phyloP scores from a whole-genome alignment of 371 early-diverging fungal species.

The Mortierella sp. region DNA sequence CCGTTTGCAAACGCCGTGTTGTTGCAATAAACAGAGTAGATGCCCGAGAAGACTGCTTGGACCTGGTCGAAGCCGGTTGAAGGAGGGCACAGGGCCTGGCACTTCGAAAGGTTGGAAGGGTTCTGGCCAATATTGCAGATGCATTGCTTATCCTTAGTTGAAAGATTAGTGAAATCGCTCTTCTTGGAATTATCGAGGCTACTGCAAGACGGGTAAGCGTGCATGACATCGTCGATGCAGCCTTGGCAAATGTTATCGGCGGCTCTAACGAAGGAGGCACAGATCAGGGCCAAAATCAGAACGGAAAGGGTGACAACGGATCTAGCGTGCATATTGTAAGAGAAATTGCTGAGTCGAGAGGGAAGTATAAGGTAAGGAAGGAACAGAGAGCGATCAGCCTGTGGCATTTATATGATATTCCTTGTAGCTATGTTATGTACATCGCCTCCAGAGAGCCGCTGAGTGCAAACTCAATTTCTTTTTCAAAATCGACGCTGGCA shows the following conservation, averaged over 20 bases:
- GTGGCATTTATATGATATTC: too few species aligned
- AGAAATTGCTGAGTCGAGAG: not conserved
- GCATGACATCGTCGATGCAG: not conserved
- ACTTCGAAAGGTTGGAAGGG: not conserved
- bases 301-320: not conserved
- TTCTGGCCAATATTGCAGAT: not conserved
- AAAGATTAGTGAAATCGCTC: not conserved
- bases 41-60: not conserved
- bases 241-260: slow-evolving; percentile 2
- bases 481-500: too few species aligned
- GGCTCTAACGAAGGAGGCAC: not conserved
- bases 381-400: too few species aligned
- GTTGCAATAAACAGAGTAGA: slow-evolving; percentile 1
- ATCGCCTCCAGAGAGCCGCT: too few species aligned
- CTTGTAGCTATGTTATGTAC: too few species aligned
- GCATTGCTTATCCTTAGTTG: not conserved
- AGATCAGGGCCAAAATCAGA: not conserved
- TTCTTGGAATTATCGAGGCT: not conserved
- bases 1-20: not conserved
- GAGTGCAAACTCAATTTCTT: too few species aligned
- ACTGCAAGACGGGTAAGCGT: not conserved
- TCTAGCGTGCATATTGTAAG: not conserved
- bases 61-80: not conserved
- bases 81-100: not conserved
- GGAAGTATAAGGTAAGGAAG: too few species aligned